Conservation (phyloP, 768 basidiomycete genomes). For the Clitopilus passeckerianus region DNA sequence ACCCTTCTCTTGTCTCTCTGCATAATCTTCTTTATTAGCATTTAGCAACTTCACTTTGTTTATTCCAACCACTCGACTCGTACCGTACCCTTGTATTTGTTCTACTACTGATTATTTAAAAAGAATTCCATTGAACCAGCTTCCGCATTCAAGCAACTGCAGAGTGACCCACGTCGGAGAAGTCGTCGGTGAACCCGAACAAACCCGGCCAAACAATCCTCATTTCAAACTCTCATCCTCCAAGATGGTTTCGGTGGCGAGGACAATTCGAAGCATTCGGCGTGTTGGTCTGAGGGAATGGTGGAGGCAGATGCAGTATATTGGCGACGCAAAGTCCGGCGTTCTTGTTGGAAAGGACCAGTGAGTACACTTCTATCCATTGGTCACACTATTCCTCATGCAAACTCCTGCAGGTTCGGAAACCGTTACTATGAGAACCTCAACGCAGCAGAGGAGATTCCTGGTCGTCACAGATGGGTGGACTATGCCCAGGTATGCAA, state of each 20-base stretch:
- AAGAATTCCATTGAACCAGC: neutral
- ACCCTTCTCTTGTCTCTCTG: constrained; percentile 4
- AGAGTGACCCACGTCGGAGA: neutral
- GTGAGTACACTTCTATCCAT: constrained; percentile 41
- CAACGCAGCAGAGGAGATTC: constrained; percentile 82
- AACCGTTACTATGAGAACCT: constrained; percentile 94
- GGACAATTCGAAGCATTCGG: constrained; percentile 73
- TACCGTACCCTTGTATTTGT: constrained; percentile 2
- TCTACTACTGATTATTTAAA: constrained; percentile 3
- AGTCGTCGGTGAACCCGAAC: constrained; percentile 12
- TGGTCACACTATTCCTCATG: constrained; percentile 2
- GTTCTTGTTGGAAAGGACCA: constrained; percentile 72
- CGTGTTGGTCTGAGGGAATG: constrained; percentile 79
- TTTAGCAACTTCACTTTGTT: neutral
- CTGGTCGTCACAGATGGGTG: constrained; percentile 96
- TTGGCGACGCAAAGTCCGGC: constrained; percentile 91
- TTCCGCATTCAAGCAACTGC: neutral
- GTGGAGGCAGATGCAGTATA: constrained; percentile 91
- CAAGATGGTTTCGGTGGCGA: constrained; percentile 64
- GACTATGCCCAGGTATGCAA: constrained; percentile 78
- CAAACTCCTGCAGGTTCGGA: constrained; percentile 59
- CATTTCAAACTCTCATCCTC: constrained; percentile 2
- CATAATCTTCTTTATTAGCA: constrained; percentile 2
- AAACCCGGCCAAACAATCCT: constrained; percentile 26
- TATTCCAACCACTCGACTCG: constrained; percentile 7